A percentile compares a stretch with the other conserved stretches of the same genome.
Evolutionary conservation across 176 grass and related monocot genomes (phyloP).

Genomic region (Tillandsia fasciculata): DNA sequence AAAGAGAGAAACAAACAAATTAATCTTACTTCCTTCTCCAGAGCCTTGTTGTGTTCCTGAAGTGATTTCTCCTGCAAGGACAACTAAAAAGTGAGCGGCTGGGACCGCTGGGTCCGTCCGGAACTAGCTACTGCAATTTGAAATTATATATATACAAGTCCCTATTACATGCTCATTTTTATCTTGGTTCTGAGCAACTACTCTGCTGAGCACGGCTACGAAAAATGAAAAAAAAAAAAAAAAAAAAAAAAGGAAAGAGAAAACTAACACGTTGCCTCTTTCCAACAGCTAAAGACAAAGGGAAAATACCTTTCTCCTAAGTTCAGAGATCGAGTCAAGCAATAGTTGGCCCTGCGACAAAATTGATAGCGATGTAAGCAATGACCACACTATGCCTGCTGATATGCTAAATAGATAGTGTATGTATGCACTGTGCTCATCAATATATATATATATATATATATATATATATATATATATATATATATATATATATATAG

Average conservation of each 20-base stretch:
- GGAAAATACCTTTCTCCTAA: slow-evolving; percentile 50
- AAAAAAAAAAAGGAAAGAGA: not conserved
- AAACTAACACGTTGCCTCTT: not conserved
- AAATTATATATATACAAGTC: no score
- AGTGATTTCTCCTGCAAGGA: slow-evolving; percentile 51
- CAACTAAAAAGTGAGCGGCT: not conserved
- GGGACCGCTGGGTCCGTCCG: not conserved
- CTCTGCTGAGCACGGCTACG: no score
- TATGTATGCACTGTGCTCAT: no score
- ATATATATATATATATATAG: no score
- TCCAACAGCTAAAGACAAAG: not conserved
- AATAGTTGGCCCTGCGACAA: slow-evolving; percentile 54
- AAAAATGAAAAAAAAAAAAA: no score
- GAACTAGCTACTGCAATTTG: no score
- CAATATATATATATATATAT: no score
- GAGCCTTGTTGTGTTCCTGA: slow-evolving; percentile 61
- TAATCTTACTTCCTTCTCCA: slow-evolving; percentile 60
- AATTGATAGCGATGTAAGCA: slow-evolving; percentile 1
- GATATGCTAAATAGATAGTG: no score
- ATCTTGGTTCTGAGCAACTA: no score
- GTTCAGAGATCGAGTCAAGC: slow-evolving; percentile 49
- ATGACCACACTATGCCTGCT: not conserved
- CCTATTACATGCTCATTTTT: no score
- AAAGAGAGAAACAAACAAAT: not conserved
- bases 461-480: no score